Evolutionary conservation across 768 basidiomycete species (phyloP).

Genomic region (Russula sp.): DNA sequence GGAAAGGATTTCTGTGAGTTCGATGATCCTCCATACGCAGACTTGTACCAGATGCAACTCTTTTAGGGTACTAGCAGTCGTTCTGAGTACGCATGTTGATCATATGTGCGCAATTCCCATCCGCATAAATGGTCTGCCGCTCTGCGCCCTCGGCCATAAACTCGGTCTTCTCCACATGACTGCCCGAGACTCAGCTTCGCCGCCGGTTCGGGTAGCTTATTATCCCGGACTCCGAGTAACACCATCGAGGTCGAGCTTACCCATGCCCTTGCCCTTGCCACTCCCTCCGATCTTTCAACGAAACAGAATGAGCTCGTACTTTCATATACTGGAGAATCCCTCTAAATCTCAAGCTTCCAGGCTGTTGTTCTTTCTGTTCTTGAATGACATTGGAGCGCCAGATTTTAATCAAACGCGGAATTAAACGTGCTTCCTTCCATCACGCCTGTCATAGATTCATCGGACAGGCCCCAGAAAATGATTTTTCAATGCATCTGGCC

Average conservation of each 20-base stretch:
- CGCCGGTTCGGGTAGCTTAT: neutral
- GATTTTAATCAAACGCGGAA: neutral
- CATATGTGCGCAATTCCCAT: no score
- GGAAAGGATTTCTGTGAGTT: no score
- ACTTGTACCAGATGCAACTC: no score
- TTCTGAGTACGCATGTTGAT: no score
- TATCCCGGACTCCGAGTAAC: neutral
- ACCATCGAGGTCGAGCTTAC: neutral
- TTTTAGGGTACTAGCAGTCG: no score
- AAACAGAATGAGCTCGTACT: neutral
- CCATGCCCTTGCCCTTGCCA: no score
- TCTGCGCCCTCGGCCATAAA: neutral
- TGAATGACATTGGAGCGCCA: neutral
- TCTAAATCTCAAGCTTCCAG: neutral
- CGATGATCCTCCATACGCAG: no score
- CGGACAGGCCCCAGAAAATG: neutral
- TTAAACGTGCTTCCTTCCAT: neutral
- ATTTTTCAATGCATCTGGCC: neutral
- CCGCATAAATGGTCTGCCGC: neutral
- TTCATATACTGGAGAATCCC: neutral
- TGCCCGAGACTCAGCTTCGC: neutral
- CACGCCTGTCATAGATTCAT: neutral
- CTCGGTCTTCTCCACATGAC: neutral
- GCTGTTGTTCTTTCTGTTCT: neutral
- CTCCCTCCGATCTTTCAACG: neutral